phyloP scores from a whole-genome alignment of 345 rosid species.

The Populus pruinosa region DNA sequence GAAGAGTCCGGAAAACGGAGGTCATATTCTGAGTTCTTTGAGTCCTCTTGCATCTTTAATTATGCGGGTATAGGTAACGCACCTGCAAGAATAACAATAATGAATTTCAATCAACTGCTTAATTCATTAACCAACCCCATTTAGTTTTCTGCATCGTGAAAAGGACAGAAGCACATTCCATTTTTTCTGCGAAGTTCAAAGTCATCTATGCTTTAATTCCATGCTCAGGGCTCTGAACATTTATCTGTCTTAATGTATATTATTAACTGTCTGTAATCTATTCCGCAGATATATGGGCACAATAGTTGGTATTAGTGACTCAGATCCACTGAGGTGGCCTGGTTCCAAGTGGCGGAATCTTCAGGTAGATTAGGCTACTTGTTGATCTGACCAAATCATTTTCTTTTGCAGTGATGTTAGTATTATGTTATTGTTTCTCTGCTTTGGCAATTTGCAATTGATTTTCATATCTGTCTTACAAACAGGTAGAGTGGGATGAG shows the following conservation, averaged over 20 bases:
- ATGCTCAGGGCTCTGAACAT: background rate
- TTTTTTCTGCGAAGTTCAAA: background rate
- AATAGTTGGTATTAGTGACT: conserved; percentile 69
- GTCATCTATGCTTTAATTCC: background rate
- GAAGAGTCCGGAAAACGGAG: conserved; percentile 94
- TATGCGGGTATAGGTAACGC: background rate
- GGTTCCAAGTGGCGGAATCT: conserved; percentile 99
- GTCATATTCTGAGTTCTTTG: conserved; percentile 30
- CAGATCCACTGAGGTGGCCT: conserved; percentile 95
- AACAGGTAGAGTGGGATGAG: conserved; percentile 98
- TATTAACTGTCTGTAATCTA: background rate
- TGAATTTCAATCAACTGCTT: background rate
- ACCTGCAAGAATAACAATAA: background rate
- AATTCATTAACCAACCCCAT: background rate
- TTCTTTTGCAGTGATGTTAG: background rate
- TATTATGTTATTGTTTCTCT: background rate
- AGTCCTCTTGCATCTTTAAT: background rate
- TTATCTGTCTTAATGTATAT: background rate
- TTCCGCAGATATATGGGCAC: conserved; percentile 92
- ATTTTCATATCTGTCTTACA: background rate
- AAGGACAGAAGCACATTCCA: background rate
- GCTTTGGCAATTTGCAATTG: background rate
- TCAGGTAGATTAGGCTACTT: conserved; percentile 43
- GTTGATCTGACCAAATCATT: background rate
- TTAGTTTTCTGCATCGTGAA: background rate